Evolutionary conservation across 441 rosid genomes (phyloP), one percentile per base, ranked within the genome.

Genomic region (Mallotus japonicus): DNA sequence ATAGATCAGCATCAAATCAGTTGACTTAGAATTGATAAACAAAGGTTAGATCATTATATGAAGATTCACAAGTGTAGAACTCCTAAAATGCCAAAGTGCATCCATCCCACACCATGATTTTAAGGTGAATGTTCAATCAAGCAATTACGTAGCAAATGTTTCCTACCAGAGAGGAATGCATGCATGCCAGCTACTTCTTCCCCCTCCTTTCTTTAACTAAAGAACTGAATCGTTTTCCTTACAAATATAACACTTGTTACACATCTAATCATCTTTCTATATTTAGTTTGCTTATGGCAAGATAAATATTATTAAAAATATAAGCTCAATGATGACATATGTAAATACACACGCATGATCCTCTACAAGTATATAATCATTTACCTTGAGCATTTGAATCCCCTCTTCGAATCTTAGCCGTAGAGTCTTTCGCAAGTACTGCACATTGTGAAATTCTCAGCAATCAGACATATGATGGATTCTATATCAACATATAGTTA

Each of bases 301-400:
- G 32, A 28, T 1, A 28, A 28, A 28, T 28, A 28, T 28, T 28
- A 28, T 28, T 28, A 28, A 28, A 28, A 28, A 28, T 28, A 28
- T 28, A 28, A 1, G 32, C 50, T 16, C 24, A 62, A 12, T 17
- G 16, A 50, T 9, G 32, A 51, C 56, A 59, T 47, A 46, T 16
- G 55, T 59, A 40, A 57, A 69, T 24, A 58, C 24, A 56, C 4
- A 71, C 1, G 19, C 19, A 13, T 32, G 19, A 3, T n/a, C 24
- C 0, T 10, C 44, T 40, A n/a, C 46, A 54, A 37, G 49, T 34
- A 2, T 42, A 12, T 13, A 37, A 11, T 37, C 64, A 15, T 54
- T 75, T 83, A 92, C 97, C 94, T 88, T 88, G 56, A 95, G 91
- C 97, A 95, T 90, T 79, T 91, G 89, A 81, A 95, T 58, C 56